Conservation (phyloP, 441 rosid genomes). For the Cnidoscolus chayamansa region DNA sequence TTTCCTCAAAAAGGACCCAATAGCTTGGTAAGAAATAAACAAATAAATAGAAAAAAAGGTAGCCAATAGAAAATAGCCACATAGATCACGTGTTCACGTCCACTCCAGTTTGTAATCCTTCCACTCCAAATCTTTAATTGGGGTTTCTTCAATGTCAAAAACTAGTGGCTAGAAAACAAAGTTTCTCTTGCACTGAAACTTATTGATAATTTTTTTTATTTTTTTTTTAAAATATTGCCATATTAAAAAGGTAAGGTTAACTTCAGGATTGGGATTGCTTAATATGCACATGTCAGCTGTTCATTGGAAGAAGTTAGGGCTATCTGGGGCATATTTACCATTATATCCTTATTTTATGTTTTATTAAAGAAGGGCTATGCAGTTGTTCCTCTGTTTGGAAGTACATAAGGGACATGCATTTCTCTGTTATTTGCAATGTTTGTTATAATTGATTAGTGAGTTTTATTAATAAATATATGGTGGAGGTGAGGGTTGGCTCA, state of each 20-base stretch:
- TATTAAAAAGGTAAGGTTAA: background rate
- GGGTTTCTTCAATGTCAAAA: background rate
- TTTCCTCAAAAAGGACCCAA: conserved; percentile 10
- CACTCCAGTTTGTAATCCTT: conserved; percentile 16
- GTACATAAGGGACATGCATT: background rate
- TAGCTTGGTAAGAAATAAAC: too few species aligned
- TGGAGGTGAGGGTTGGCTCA: too few species aligned
- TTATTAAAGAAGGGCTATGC: too few species aligned
- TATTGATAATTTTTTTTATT: background rate
- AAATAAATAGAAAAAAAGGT: too few species aligned
- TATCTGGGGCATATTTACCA: conserved; percentile 1
- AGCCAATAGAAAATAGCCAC: too few species aligned
- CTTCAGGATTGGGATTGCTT: background rate
- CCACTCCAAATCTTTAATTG: conserved; percentile 13
- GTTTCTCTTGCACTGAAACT: background rate
- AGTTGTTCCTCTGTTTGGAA: background rate
- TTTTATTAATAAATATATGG: too few species aligned
- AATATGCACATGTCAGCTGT: background rate
- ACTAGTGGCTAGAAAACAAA: background rate
- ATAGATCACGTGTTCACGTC: conserved; percentile 1
- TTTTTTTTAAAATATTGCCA: too few species aligned
- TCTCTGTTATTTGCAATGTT: too few species aligned
- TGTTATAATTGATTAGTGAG: too few species aligned
- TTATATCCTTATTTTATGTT: background rate
- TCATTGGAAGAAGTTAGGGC: background rate